phyloP scores from a whole-genome alignment of 331 rosid species.

The Rosa hybrid region DNA sequence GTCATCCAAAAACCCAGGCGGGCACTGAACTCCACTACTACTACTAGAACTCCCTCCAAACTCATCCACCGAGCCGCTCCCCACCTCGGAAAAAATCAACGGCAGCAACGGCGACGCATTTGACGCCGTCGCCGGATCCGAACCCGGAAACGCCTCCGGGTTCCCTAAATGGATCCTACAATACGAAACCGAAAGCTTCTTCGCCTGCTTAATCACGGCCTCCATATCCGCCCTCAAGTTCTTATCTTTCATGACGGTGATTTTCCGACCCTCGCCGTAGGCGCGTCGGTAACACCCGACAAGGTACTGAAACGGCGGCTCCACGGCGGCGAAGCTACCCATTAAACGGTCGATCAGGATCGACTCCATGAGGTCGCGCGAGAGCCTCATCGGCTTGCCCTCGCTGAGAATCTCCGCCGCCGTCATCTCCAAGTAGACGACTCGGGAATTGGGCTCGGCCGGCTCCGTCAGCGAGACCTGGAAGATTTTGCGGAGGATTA shows the following conservation, averaged over 20 bases:
- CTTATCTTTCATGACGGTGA: slow-evolving; percentile 71
- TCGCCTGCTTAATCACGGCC: slow-evolving; percentile 56
- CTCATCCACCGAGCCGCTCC: slow-evolving; percentile 40
- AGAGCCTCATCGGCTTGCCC: slow-evolving; percentile 57
- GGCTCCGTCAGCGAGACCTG: slow-evolving; percentile 61
- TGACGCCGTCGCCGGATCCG: neutral
- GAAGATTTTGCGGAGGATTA: slow-evolving; percentile 77
- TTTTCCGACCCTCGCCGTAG: slow-evolving; percentile 71
- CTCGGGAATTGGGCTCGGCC: slow-evolving; percentile 45
- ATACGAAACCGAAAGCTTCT: slow-evolving; percentile 70
- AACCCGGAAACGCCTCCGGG: slow-evolving; percentile 61
- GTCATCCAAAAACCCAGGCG: slow-evolving; percentile 93
- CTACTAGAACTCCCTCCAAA: slow-evolving; percentile 44
- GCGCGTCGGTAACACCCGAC: slow-evolving; percentile 80
- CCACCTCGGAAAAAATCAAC: slow-evolving; percentile 66
- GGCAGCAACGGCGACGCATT: slow-evolving; percentile 64
- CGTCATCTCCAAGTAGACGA: slow-evolving; percentile 72
- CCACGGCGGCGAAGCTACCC: slow-evolving; percentile 37
- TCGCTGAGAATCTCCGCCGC: slow-evolving; percentile 97
- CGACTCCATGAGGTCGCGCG: slow-evolving; percentile 73
- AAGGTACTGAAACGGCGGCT: slow-evolving; percentile 70
- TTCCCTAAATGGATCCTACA: slow-evolving; percentile 79
- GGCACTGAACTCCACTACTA: slow-evolving; percentile 46
- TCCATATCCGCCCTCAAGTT: slow-evolving; percentile 62
- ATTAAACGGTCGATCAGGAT: slow-evolving; percentile 80